Evolutionary conservation across 2,329 filamentous ascomycete species (phyloP).

Genomic region (Clarireedia monteithiana): DNA sequence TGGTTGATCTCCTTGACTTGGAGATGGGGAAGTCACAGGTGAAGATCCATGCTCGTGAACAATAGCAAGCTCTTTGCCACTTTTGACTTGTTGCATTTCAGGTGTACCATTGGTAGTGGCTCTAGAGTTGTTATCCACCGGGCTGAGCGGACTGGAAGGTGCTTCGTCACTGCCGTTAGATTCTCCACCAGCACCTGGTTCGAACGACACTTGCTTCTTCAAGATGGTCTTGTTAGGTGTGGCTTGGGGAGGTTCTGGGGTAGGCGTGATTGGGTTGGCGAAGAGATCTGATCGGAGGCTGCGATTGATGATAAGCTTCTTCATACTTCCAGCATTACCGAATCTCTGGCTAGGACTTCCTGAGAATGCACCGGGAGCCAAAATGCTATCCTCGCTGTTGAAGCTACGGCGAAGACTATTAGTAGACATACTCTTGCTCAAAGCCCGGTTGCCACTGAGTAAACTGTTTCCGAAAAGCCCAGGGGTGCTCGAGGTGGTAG

Average conservation of each 20-base stretch:
- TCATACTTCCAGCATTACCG: constrained; percentile 64
- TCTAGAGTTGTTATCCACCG: background rate
- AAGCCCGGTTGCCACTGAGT: constrained; percentile 51
- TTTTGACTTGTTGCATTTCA: constrained; percentile 59
- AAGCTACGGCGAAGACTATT: constrained; percentile 79
- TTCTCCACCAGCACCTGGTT: constrained; percentile 37
- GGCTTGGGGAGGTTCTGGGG: constrained; percentile 26
- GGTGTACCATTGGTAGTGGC: constrained; percentile 36
- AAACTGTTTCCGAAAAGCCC: constrained; percentile 60
- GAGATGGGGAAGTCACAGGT: background rate
- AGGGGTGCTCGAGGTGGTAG: constrained; percentile 61
- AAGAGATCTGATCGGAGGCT: constrained; percentile 70
- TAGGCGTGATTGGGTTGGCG: constrained; percentile 41
- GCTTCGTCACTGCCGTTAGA: constrained; percentile 18
- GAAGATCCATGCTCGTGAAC: constrained; percentile 63
- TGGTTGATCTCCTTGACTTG: constrained; percentile 18
- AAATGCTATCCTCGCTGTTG: constrained; percentile 75
- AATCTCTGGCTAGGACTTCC: constrained; percentile 57
- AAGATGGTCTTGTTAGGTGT: constrained; percentile 44
- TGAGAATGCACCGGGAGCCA: constrained; percentile 79
- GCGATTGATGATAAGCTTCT: constrained; percentile 88
- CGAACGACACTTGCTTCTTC: constrained; percentile 89
- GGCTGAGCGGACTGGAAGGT: background rate
- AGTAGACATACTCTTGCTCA: constrained; percentile 83
- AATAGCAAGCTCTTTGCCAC: constrained; percentile 68